phyloP scores from a whole-genome alignment of 1,139 yeast species.

The Debaryomycetaceae sp. region DNA sequence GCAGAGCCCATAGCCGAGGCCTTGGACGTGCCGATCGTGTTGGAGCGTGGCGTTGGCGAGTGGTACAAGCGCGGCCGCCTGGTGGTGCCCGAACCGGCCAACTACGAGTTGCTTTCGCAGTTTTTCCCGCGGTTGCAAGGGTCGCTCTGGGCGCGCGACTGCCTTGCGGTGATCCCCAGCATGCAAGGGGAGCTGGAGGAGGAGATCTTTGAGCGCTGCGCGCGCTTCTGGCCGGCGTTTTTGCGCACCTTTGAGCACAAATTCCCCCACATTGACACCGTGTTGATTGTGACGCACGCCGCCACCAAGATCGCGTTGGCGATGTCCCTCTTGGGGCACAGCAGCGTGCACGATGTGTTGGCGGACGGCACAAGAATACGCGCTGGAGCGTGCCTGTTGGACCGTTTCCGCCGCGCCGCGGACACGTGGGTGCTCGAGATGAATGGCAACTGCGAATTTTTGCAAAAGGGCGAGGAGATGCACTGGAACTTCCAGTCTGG shows the following conservation, averaged over 20 bases:
- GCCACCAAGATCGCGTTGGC: slow-evolving; percentile 82
- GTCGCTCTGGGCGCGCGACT: slow-evolving; percentile 48
- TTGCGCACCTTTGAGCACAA: slow-evolving; percentile 47
- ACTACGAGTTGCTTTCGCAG: slow-evolving; percentile 38
- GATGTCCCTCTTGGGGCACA: slow-evolving; percentile 53
- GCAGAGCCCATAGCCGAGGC: slow-evolving; percentile 60
- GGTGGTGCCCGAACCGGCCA: slow-evolving; percentile 57
- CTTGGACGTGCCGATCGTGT: slow-evolving; percentile 50
- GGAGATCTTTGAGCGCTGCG: slow-evolving; percentile 56
- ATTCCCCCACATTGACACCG: slow-evolving; percentile 50
- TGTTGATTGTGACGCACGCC: slow-evolving; percentile 74
- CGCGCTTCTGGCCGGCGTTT: slow-evolving; percentile 45
- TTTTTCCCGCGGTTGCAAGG: slow-evolving; percentile 48
- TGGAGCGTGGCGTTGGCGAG: slow-evolving; percentile 74
- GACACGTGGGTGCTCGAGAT: slow-evolving; percentile 52
- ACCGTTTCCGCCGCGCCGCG: slow-evolving; percentile 29
- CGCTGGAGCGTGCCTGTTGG: slow-evolving; percentile 45
- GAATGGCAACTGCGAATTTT: slow-evolving; percentile 68
- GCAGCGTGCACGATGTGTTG: slow-evolving; percentile 44
- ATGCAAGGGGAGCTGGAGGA: slow-evolving; percentile 61
- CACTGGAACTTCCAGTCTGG: slow-evolving; percentile 74
- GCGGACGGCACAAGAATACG: slow-evolving; percentile 47
- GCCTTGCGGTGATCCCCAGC: slow-evolving; percentile 47
- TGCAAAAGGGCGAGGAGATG: slow-evolving; percentile 82
- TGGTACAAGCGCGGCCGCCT: slow-evolving; percentile 58